phyloP scores from a whole-genome alignment of 2,329 filamentous ascomycete species.

The Sclerotinia spermophila region DNA sequence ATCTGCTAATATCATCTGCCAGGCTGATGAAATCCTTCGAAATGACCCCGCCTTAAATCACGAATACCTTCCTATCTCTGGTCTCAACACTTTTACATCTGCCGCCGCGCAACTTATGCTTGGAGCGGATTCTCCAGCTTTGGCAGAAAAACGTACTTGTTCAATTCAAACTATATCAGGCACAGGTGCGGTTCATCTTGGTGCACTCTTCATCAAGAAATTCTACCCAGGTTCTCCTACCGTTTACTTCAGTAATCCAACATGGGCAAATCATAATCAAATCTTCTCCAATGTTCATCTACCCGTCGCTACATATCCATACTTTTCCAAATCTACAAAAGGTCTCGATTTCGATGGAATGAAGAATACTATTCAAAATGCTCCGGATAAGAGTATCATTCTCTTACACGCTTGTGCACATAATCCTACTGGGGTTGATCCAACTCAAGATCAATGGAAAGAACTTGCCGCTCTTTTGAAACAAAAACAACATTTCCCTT shows the following conservation, averaged over 20 bases:
- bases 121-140: slow-evolving; percentile 72
- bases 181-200: slow-evolving; percentile 90
- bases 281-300: slow-evolving; percentile 92
- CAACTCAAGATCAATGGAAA: slow-evolving; percentile 90
- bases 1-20: slow-evolving; percentile 20
- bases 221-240: slow-evolving; percentile 77
- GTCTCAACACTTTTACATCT: slow-evolving; percentile 77
- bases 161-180: slow-evolving; percentile 95
- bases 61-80: slow-evolving; percentile 96
- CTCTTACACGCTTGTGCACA: slow-evolving; percentile 94
- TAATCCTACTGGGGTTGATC: slow-evolving; percentile 97
- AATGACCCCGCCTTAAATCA: slow-evolving; percentile 91
- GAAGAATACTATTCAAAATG: slow-evolving; percentile 64
- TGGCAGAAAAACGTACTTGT: slow-evolving; percentile 75
- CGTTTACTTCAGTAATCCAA: slow-evolving; percentile 90
- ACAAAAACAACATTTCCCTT: slow-evolving; percentile 83
- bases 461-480: slow-evolving; percentile 76
- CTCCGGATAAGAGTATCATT: slow-evolving; percentile 78
- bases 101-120: slow-evolving; percentile 91
- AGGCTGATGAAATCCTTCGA: slow-evolving; percentile 89
- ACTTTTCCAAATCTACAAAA: slow-evolving; percentile 85
- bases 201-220: slow-evolving; percentile 86
- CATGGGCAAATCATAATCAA: slow-evolving; percentile 98
- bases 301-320: slow-evolving; percentile 78
- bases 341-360: slow-evolving; percentile 91